Evolutionary conservation across 441 rosid species (phyloP).

Genomic region (Theobroma grandiflorum): DNA sequence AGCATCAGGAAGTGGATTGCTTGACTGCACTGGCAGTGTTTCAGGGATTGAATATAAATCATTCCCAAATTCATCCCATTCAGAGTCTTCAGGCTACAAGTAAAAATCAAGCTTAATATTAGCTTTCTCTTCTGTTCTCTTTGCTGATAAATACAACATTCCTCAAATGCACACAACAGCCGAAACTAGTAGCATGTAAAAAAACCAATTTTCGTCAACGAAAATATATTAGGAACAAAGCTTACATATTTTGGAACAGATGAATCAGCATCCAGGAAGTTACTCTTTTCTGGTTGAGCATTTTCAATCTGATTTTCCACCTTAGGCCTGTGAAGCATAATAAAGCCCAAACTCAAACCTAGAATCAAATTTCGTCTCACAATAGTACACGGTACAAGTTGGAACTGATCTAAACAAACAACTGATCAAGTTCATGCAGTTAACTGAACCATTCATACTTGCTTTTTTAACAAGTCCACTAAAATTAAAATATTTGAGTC

Average conservation of each 20-base stretch:
- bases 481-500: constrained; percentile 24
- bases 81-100: constrained; percentile 76
- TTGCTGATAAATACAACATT: constrained; percentile 1
- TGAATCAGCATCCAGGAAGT: constrained; percentile 56
- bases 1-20: constrained; percentile 56
- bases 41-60: constrained; percentile 95
- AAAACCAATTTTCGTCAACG: not conserved
- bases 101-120: constrained; percentile 28
- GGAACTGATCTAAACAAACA: constrained; percentile 17
- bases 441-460: not conserved
- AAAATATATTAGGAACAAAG: constrained; percentile 14
- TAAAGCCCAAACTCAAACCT: constrained; percentile 37
- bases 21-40: constrained; percentile 57
- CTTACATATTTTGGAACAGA: constrained; percentile 76
- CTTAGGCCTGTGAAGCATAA: constrained; percentile 69
- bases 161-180: not conserved
- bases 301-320: constrained; percentile 58
- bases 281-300: constrained; percentile 56
- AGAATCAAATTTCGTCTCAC: constrained; percentile 28
- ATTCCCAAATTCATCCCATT: constrained; percentile 97
- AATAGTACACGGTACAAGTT: constrained; percentile 13
- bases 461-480: constrained; percentile 17
- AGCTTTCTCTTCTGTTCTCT: not conserved
- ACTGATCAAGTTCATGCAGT: constrained; percentile 1
- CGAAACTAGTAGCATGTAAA: constrained; percentile 2